phyloP scores from a whole-genome alignment of 2,329 filamentous ascomycete genomes.

The Colletotrichum aenigma region DNA sequence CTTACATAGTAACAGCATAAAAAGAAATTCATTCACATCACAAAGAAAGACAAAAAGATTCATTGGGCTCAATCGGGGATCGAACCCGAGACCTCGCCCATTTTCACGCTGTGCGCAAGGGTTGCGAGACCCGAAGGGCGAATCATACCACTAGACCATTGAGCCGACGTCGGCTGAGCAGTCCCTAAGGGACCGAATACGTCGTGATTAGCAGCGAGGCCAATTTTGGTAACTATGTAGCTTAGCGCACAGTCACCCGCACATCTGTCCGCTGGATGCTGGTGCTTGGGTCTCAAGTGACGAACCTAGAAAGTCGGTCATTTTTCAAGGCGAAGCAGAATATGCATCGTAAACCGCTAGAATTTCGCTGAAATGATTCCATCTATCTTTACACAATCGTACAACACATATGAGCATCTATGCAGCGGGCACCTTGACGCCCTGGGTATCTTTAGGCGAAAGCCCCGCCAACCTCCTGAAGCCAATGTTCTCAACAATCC shows the following conservation, averaged over 20 bases:
- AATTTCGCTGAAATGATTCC: background rate
- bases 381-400: background rate
- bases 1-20: no score
- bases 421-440: background rate
- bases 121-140: slow-evolving; percentile 8
- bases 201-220: background rate
- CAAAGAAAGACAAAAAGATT: background rate
- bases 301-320: background rate
- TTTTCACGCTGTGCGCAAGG: slow-evolving; percentile 2
- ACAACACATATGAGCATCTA: background rate
- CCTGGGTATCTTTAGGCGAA: background rate
- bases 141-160: slow-evolving; percentile 21
- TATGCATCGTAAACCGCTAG: fast-evolving
- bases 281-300: background rate
- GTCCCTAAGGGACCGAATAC: background rate
- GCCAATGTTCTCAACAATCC: slow-evolving; percentile 37
- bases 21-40: fast-evolving
- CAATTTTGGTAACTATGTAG: fast-evolving
- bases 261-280: background rate
- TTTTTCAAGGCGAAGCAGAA: background rate
- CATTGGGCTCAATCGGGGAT: slow-evolving; percentile 10
- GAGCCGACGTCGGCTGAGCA: background rate
- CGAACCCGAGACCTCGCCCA: slow-evolving; percentile 20
- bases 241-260: fast-evolving
- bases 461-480: slow-evolving; percentile 38